Conservation (phyloP, 208 protist genomes). For the Leishmania tarentolae region DNA sequence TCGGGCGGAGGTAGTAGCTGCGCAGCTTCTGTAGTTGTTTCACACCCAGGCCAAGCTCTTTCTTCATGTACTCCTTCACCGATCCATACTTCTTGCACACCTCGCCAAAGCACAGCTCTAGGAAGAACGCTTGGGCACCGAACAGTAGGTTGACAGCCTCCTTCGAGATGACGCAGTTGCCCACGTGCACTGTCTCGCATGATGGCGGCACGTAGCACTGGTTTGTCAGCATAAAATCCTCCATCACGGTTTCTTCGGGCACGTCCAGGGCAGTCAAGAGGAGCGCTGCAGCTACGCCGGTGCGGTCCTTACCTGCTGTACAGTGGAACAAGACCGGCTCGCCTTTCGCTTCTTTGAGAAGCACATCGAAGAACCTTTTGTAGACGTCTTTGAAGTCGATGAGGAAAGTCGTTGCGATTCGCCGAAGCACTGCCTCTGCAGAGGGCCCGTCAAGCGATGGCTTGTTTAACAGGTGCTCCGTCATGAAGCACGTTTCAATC, state of each 20-base stretch:
- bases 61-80: slow-evolving; percentile 34
- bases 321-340: slow-evolving; percentile 47
- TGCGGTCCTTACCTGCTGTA: slow-evolving; percentile 56
- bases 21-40: slow-evolving; percentile 26
- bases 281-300: slow-evolving; percentile 46
- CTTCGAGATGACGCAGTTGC: slow-evolving; percentile 17
- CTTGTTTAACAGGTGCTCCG: background rate
- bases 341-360: slow-evolving; percentile 32
- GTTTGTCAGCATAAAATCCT: slow-evolving; percentile 45
- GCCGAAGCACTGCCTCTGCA: slow-evolving; percentile 25
- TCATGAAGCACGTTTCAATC: slow-evolving; percentile 25
- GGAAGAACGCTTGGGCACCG: slow-evolving; percentile 35
- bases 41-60: slow-evolving; percentile 37
- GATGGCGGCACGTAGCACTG: slow-evolving; percentile 22
- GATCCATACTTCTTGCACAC: slow-evolving; percentile 30
- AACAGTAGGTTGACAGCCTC: slow-evolving; percentile 38
- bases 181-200: slow-evolving; percentile 7
- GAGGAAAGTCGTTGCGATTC: slow-evolving; percentile 22
- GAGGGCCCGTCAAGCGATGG: slow-evolving; percentile 14
- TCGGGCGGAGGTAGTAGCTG: slow-evolving; percentile 26
- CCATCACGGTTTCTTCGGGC: slow-evolving; percentile 33
- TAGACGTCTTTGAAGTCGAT: slow-evolving; percentile 38
- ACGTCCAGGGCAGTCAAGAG: slow-evolving; percentile 45
- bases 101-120: slow-evolving; percentile 27
- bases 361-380: slow-evolving; percentile 30